Percentiles rank a stretch among this genome's conserved stretches.
phyloP scores from a whole-genome alignment of 306 rosid genomes.

The Prunus davidiana region DNA sequence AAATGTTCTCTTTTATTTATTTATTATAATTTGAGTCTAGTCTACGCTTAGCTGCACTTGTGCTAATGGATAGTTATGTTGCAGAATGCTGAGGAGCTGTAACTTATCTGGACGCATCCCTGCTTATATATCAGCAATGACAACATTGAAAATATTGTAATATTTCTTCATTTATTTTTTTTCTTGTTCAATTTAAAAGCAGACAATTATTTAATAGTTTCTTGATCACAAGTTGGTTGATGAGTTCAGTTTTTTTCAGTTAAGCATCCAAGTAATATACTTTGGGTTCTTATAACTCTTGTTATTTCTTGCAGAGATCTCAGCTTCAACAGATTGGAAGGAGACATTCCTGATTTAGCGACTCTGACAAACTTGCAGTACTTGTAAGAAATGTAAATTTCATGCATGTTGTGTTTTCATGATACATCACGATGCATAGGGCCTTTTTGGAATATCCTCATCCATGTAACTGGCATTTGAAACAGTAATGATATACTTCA shows the following conservation, averaged over 20 bases:
- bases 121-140: neutral
- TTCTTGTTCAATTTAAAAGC: neutral
- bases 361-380: neutral
- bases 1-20: neutral
- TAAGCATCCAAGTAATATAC: neutral
- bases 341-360: neutral
- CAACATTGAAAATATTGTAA: neutral
- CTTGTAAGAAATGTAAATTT: slow-evolving; percentile 17
- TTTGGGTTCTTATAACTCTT: neutral
- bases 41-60: neutral
- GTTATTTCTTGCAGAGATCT: slow-evolving; percentile 18
- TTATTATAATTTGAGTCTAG: neutral
- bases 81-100: slow-evolving; percentile 32
- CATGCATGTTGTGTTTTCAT: neutral
- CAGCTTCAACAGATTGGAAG: slow-evolving; percentile 26
- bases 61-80: neutral
- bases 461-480: neutral
- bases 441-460: neutral
- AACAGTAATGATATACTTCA: neutral
- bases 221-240: neutral
- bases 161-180: neutral
- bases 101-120: slow-evolving; percentile 20
- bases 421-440: too few species aligned
- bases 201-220: neutral
- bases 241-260: neutral